Evolutionary conservation across 1,284 basidiomycete genomes (phyloP).

Genomic region (Heliocybe sulcata): DNA sequence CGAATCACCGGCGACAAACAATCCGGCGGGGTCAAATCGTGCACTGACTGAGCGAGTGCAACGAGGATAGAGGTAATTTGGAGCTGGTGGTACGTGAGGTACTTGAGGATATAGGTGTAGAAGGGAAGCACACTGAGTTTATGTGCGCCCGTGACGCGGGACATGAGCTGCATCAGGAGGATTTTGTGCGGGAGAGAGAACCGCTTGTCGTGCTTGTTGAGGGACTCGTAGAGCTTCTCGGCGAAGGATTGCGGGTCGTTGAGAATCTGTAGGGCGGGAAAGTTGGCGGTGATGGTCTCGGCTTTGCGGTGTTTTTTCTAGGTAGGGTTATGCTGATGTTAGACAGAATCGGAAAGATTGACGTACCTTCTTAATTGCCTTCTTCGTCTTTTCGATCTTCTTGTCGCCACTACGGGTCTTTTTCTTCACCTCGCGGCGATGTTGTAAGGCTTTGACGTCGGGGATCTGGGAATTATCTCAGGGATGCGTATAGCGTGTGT

Average conservation of each 20-base stretch:
- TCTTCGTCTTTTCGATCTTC: constrained; percentile 69
- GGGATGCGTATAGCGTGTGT: constrained; percentile 5
- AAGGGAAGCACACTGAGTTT: constrained; percentile 94
- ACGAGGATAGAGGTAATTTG: constrained; percentile 94
- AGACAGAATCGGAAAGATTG: neutral
- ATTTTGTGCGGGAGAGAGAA: constrained; percentile 97
- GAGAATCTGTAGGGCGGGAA: constrained; percentile 89
- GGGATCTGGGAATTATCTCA: constrained; percentile 36
- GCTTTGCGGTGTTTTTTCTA: constrained; percentile 58
- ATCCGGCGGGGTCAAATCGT: constrained; percentile 94
- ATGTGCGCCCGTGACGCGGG: constrained; percentile 92
- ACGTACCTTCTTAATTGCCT: constrained; percentile 58
- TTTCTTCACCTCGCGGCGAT: constrained; percentile 85
- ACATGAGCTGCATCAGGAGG: constrained; percentile 93
- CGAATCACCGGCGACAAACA: constrained; percentile 84
- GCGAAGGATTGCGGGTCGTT: constrained; percentile 96
- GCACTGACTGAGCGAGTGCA: constrained; percentile 91
- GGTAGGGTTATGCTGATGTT: neutral
- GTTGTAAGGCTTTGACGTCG: constrained; percentile 70
- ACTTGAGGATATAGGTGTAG: constrained; percentile 95
- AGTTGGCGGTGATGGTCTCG: constrained; percentile 57
- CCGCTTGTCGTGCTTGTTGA: constrained; percentile 86
- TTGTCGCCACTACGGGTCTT: constrained; percentile 77
- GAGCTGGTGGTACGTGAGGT: constrained; percentile 90
- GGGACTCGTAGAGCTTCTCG: constrained; percentile 88